Percentiles rank a stretch among this genome's conserved stretches.
Evolutionary conservation across 495 filamentous ascomycete genomes (phyloP).

Genomic region (Penicillium riverlandense): DNA sequence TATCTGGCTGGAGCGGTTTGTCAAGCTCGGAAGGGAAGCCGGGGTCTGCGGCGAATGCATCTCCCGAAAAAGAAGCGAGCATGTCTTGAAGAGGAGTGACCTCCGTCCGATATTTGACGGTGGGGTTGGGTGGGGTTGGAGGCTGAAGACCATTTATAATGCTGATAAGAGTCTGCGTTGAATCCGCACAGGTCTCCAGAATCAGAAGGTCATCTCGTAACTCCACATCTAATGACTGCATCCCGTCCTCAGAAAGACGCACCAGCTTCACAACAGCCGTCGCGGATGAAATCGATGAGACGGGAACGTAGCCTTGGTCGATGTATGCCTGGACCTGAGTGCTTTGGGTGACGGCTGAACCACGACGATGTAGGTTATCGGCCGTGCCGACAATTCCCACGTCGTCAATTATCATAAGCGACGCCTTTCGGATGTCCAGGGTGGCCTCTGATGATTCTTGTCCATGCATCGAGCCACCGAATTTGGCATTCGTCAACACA

Average conservation of each 20-base stretch:
- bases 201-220: conserved; percentile 79
- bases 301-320: conserved; percentile 68
- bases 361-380: conserved; percentile 39
- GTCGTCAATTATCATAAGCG: conserved; percentile 79
- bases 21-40: conserved; percentile 5
- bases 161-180: conserved; percentile 83
- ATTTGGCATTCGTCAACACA: conserved; percentile 68
- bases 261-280: conserved; percentile 54
- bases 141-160: conserved; percentile 76
- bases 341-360: conserved; percentile 41
- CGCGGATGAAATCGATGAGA: conserved; percentile 78
- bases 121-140: conserved; percentile 70
- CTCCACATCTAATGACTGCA: conserved; percentile 69
- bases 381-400: conserved; percentile 40
- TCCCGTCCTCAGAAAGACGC: conserved; percentile 41
- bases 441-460: conserved; percentile 51
- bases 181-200: conserved; percentile 93
- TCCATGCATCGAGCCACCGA: conserved; percentile 55
- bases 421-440: conserved; percentile 68
- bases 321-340: conserved; percentile 60
- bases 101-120: conserved; percentile 79
- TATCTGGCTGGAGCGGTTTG: conserved; percentile 12
- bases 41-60: conserved; percentile 56
- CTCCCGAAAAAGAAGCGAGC: conserved; percentile 79
- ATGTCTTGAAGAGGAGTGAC: conserved; percentile 80